Evolutionary conservation across 2,329 filamentous ascomycete genomes (phyloP).

Genomic region (Cryphonectria nitschkei): DNA sequence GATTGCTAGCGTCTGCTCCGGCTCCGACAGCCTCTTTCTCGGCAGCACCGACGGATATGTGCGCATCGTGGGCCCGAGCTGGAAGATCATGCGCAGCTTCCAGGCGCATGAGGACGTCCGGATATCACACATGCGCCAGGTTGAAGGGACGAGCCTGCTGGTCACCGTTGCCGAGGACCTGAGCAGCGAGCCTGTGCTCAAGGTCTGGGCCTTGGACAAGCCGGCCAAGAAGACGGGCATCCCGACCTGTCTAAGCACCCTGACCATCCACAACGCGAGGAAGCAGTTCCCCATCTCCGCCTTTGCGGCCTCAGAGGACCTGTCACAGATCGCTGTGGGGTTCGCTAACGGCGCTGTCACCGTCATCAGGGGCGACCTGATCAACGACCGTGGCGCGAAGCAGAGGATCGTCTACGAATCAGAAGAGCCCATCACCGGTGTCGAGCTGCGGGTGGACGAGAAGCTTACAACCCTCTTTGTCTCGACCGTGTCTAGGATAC

Average conservation of each 20-base stretch:
- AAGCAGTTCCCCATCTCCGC: slow-evolving; percentile 96
- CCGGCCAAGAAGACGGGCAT: slow-evolving; percentile 90
- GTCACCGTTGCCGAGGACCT: slow-evolving; percentile 89
- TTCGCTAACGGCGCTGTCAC: slow-evolving; percentile 96
- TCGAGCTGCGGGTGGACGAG: slow-evolving; percentile 71
- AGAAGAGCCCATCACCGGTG: slow-evolving; percentile 91
- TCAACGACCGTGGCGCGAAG: slow-evolving; percentile 92
- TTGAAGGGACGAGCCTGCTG: slow-evolving; percentile 83
- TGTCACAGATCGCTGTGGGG: slow-evolving; percentile 91
- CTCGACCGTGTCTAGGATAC: slow-evolving; percentile 83
- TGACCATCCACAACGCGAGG: slow-evolving; percentile 85
- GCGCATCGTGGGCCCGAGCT: slow-evolving; percentile 82
- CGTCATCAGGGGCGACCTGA: slow-evolving; percentile 88
- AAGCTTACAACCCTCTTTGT: slow-evolving; percentile 81
- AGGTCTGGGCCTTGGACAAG: slow-evolving; percentile 97
- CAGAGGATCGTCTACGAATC: slow-evolving; percentile 96
- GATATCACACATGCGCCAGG: slow-evolving; percentile 90
- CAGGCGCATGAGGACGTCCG: slow-evolving; percentile 79
- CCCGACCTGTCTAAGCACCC: slow-evolving; percentile 84
- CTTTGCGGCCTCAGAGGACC: slow-evolving; percentile 82
- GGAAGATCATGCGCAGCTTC: slow-evolving; percentile 87
- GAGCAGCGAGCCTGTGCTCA: slow-evolving; percentile 82
- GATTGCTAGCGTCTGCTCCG: slow-evolving; percentile 81
- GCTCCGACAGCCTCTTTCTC: slow-evolving; percentile 86
- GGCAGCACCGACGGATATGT: slow-evolving; percentile 85